Percentiles rank a stretch among this genome's conserved stretches.
phyloP scores from a whole-genome alignment of 805 yeast species.

The Yamadazyma sp. region DNA sequence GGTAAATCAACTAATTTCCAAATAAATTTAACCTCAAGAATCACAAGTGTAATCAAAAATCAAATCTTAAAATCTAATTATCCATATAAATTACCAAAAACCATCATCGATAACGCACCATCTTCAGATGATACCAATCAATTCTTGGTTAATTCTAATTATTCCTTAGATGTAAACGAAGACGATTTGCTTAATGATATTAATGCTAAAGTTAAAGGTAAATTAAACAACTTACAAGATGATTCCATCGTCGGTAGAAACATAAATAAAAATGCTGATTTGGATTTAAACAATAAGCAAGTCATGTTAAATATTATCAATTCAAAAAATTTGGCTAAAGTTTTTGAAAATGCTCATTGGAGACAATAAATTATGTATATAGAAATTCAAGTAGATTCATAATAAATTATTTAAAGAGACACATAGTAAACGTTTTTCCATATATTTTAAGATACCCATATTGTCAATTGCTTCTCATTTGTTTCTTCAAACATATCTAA shows the following conservation, averaged over 20 bases:
- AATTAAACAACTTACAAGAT: conserved; percentile 14
- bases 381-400: conserved; percentile 1
- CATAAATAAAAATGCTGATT: conserved; percentile 25
- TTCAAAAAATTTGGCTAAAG: conserved; percentile 6
- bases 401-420: too few species aligned
- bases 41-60: conserved; percentile 40
- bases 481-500: conserved; percentile 53
- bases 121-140: conserved; percentile 18
- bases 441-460: conserved; percentile 35
- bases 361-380: conserved; percentile 6
- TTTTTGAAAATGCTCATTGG: conserved; percentile 18
- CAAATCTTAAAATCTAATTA: conserved; percentile 36
- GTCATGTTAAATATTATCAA: conserved; percentile 23
- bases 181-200: conserved; percentile 22
- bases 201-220: conserved; percentile 32
- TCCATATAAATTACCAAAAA: conserved; percentile 37
- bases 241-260: conserved; percentile 6
- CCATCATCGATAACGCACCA: conserved; percentile 25
- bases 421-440: too few species aligned
- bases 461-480: conserved; percentile 26
- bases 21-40: conserved; percentile 27
- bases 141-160: conserved; percentile 29
- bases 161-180: conserved; percentile 21
- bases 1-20: conserved; percentile 34
- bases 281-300: conserved; percentile 25